Evolutionary conservation across 1,284 basidiomycete species (phyloP).

Genomic region (Trichosporon coremiiforme): DNA sequence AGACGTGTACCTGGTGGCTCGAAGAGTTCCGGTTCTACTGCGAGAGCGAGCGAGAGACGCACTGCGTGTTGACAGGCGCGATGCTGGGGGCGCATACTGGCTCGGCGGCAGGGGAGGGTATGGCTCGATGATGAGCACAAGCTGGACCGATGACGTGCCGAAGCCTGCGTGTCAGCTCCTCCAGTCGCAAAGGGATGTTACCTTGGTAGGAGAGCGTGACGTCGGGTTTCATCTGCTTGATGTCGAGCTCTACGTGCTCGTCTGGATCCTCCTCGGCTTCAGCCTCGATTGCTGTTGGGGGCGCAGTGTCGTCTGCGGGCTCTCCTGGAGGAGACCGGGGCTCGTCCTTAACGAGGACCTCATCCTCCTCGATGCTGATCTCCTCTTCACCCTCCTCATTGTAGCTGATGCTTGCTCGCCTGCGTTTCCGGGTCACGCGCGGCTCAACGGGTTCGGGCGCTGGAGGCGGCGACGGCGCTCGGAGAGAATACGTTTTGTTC

Average conservation of each 20-base stretch:
- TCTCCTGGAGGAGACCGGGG: constrained; percentile 21
- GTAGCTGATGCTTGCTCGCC: constrained; percentile 22
- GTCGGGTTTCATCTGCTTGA: constrained; percentile 55
- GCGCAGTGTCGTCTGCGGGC: constrained; percentile 17
- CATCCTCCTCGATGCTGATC: constrained; percentile 28
- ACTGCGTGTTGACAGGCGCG: constrained; percentile 49
- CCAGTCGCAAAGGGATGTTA: constrained; percentile 18
- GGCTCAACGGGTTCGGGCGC: neutral
- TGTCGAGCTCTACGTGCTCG: constrained; percentile 38
- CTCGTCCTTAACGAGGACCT: constrained; percentile 36
- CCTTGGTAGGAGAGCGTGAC: constrained; percentile 49
- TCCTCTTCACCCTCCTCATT: constrained; percentile 23
- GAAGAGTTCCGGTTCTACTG: constrained; percentile 39
- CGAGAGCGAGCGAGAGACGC: constrained; percentile 42
- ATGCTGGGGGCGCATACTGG: constrained; percentile 51
- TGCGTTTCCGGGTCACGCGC: constrained; percentile 31
- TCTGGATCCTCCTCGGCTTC: neutral
- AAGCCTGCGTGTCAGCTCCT: constrained; percentile 40
- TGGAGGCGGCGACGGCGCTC: constrained; percentile 45
- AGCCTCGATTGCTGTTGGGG: constrained; percentile 10
- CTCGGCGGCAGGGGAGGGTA: constrained; percentile 49
- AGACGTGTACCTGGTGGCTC: constrained; percentile 41
- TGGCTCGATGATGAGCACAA: constrained; percentile 54
- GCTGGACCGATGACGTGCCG: constrained; percentile 51
- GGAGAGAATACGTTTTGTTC: constrained; percentile 48